Conservation (phyloP, 2,329 filamentous ascomycete species). For the Colletotrichum coccodes region DNA sequence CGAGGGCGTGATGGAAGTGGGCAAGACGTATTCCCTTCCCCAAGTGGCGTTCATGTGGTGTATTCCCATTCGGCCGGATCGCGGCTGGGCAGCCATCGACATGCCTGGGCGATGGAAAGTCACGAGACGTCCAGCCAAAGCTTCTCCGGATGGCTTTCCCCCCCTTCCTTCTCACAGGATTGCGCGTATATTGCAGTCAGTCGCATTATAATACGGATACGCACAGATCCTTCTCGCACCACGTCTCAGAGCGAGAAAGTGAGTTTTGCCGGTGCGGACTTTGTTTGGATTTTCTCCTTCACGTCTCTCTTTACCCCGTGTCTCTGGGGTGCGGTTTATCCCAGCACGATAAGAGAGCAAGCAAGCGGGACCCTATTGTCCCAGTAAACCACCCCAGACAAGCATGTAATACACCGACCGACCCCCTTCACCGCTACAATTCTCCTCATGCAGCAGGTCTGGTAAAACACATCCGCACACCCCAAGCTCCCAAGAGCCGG, state of each 20-base stretch:
- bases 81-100: slow-evolving; percentile 1
- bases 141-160: slow-evolving; percentile 6
- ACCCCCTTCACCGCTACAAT: slow-evolving; percentile 31
- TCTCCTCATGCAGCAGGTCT: slow-evolving; percentile 26
- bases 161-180: neutral
- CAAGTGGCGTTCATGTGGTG: slow-evolving; percentile 30
- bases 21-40: neutral
- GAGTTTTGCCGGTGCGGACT: neutral
- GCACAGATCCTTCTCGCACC: neutral
- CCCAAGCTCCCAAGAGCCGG: slow-evolving; percentile 10
- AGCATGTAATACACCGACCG: slow-evolving; percentile 28
- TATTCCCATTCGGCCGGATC: slow-evolving; percentile 32
- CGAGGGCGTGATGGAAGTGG: neutral
- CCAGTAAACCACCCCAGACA: neutral
- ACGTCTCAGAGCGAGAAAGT: neutral
- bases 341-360: slow-evolving; percentile 13
- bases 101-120: slow-evolving; percentile 10
- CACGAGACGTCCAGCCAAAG: slow-evolving; percentile 15
- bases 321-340: neutral
- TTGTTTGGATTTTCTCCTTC: neutral
- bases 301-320: neutral
- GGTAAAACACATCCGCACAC: neutral
- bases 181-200: neutral
- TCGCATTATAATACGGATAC: slow-evolving; percentile 10
- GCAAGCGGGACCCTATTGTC: slow-evolving; percentile 10